These are phyloP conservation scores for Torrubiella hemipterigena DNA, from an alignment of 2,329 filamentous ascomycete species.

Conservation along the genomic window DNA sequence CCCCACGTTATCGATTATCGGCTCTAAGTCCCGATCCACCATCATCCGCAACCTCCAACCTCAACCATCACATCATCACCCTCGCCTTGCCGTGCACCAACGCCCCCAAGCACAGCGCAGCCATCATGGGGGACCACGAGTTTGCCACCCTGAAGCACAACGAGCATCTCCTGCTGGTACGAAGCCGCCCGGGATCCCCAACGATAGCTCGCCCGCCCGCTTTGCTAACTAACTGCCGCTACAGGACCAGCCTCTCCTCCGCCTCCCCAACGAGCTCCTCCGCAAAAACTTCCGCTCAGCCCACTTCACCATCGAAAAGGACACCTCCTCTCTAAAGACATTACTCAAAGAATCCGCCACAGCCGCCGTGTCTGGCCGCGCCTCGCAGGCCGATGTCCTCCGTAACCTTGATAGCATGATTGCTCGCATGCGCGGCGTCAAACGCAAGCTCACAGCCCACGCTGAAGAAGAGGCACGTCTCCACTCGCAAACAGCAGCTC, in stretches of 20 bases:
- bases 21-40: background rate
- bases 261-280: slow-evolving; percentile 83
- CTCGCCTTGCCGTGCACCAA: background rate
- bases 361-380: slow-evolving; percentile 50
- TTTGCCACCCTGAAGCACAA: slow-evolving; percentile 61
- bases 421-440: slow-evolving; percentile 69
- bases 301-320: slow-evolving; percentile 64
- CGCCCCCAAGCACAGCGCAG: background rate
- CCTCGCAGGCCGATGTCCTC: slow-evolving; percentile 59
- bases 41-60: background rate
- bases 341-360: slow-evolving; percentile 53
- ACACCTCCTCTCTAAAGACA: slow-evolving; percentile 50
- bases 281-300: slow-evolving; percentile 88
- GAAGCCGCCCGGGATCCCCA: background rate
- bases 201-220: background rate
- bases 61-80: background rate
- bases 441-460: slow-evolving; percentile 69
- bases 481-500: slow-evolving; percentile 62
- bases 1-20: slow-evolving; percentile 1
- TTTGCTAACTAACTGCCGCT: slow-evolving; percentile 2
- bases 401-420: slow-evolving; percentile 77
- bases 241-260: slow-evolving; percentile 87
- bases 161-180: slow-evolving; percentile 55
- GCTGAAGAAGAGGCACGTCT: slow-evolving; percentile 71
- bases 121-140: slow-evolving; percentile 45